Percentiles rank a stretch among this genome's conserved stretches.
Evolutionary conservation across 2,329 filamentous ascomycete genomes (phyloP).

Genomic region (Trichoderma afroharzianum): DNA sequence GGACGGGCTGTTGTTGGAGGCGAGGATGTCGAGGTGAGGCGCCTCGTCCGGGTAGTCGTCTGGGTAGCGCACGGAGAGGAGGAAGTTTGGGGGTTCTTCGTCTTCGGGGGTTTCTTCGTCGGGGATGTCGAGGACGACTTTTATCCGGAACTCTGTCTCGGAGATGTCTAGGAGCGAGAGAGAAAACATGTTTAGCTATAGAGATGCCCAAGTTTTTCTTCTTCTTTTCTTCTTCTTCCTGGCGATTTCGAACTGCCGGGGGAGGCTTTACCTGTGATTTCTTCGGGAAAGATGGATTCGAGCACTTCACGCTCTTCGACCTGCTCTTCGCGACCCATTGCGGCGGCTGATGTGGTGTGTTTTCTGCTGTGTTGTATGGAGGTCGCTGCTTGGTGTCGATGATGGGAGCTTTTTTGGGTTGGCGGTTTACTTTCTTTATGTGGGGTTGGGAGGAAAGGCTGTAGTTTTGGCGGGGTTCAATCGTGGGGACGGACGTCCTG

Average conservation of each 20-base stretch:
- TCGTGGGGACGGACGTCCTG: not conserved
- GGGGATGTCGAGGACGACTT: conserved; percentile 75
- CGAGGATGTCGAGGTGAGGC: conserved; percentile 74
- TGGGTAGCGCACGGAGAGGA: conserved; percentile 86
- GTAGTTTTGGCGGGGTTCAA: conserved; percentile 29
- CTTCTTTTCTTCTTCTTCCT: not conserved
- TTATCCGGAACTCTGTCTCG: conserved; percentile 83
- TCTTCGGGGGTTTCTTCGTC: conserved; percentile 59
- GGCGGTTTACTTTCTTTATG: conserved; percentile 11
- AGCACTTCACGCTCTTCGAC: conserved; percentile 95
- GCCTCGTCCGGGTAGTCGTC: conserved; percentile 84
- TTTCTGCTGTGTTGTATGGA: not conserved
- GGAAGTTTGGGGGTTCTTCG: conserved; percentile 62
- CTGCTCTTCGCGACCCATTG: conserved; percentile 79
- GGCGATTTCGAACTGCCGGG: not conserved
- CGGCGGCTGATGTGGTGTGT: not conserved
- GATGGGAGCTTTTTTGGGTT: not conserved
- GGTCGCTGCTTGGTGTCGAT: not conserved
- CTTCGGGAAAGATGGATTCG: conserved; percentile 96
- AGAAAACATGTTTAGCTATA: not conserved
- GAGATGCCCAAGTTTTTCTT: not conserved
- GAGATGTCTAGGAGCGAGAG: conserved; percentile 65
- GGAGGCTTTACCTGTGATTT: conserved; percentile 71
- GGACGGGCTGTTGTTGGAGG: conserved; percentile 63
- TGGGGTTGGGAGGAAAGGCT: conserved; percentile 23